Conservation (phyloP, 352 stramenopile species). For the Chrysophaeum taylorii region DNA sequence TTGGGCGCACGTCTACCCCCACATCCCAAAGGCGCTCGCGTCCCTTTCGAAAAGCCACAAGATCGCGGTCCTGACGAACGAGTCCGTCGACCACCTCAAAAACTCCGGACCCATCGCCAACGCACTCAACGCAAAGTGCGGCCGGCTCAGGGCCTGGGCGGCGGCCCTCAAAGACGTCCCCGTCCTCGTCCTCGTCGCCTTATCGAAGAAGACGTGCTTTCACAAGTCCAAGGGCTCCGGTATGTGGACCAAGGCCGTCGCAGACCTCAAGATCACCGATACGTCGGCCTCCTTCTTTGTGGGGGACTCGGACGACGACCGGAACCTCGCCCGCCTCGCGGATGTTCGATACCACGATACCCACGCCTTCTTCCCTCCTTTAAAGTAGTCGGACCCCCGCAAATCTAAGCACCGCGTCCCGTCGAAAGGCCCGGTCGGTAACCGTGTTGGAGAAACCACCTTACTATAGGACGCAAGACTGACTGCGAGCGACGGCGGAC, state of each 20-base stretch:
- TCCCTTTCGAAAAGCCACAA: not conserved
- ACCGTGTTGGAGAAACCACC: no score
- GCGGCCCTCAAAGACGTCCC: not conserved
- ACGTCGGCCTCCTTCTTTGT: not conserved
- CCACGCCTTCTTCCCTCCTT: not conserved
- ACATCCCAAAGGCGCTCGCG: not conserved
- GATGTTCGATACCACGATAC: not conserved
- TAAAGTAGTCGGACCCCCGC: no score
- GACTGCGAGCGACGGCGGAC: no score
- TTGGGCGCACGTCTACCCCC: not conserved
- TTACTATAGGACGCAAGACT: no score
- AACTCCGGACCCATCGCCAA: not conserved
- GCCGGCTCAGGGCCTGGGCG: not conserved
- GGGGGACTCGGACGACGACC: constrained; percentile 2
- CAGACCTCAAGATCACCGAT: not conserved
- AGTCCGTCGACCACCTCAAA: constrained; percentile 6
- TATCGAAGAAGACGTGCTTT: not conserved
- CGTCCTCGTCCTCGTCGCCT: not conserved
- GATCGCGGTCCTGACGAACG: constrained; percentile 1
- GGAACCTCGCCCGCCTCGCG: not conserved
- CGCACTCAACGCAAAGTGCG: not conserved
- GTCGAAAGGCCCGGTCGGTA: no score
- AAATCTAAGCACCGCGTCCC: no score
- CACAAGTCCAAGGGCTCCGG: constrained; percentile 2
- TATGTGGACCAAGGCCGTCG: not conserved